Base-by-base conservation (phyloP, 2,329 filamentous ascomycete species). In the Alternaria rosae region DNA sequence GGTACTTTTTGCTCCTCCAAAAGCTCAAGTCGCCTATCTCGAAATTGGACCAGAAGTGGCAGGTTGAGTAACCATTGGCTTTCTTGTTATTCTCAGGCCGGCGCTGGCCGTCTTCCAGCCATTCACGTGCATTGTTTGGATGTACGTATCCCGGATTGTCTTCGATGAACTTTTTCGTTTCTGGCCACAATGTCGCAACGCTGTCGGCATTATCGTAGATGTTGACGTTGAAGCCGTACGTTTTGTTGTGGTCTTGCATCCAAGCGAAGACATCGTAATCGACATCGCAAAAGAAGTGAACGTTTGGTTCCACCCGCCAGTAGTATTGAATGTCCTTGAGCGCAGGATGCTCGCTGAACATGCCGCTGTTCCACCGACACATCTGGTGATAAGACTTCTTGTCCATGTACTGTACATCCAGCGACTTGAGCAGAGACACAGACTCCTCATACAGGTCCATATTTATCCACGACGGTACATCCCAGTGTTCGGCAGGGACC, bases 31-130 rank as follows among this genome's bases (percentile, higher is more conserved):
- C 93, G 48, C 88, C 94, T 72, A 99, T 94, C 81, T 99, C 95
- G 73, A 99, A 99, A 81, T 99, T 99, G 74, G 91, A 95, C 95
- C 95, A 99, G 85, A 99, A 99, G 80, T 99, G 95, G 79, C 95
- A 99, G 3, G 95, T 98, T 32, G 93, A 97, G 84, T 97, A 99
- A 32, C 95, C 95, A 73, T 97, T 91, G 7, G 94, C 94, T 66
- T 90, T 88, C 56, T 85, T 78, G 76, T 93, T 92, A 79, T 97
- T 91, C 13, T 92, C 88, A 1, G 94, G 94, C 51, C 95, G 87
- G 50, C 89, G 86, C 58, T 85, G 80, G 64, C 87, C 88, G 78
- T 99, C 95, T 2, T 90, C 92, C 64, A 99, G 80, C 94, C 94
- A 99, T 32, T 87, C 85, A 82, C 94, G 87, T 60, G 95, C 94